Conservation (phyloP, 2,329 filamentous ascomycete species). For the Trichoderma brevicompactum region DNA sequence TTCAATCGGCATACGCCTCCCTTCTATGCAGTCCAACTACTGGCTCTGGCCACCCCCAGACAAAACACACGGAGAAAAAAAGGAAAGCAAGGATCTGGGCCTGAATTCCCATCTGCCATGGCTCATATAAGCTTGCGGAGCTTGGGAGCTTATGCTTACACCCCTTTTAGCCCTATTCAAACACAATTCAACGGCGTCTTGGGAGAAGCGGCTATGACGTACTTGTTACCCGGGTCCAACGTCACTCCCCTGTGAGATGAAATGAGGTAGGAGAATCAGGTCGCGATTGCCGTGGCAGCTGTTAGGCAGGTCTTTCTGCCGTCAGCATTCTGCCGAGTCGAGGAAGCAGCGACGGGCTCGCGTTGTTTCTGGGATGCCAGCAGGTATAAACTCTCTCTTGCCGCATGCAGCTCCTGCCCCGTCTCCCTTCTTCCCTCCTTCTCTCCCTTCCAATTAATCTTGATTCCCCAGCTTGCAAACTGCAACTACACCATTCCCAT, state of each 20-base stretch:
- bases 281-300: not conserved
- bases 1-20: constrained; percentile 18
- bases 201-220: constrained; percentile 39
- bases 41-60: not conserved
- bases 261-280: not conserved
- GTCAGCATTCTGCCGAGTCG: not conserved
- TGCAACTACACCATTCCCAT: not conserved
- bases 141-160: not conserved
- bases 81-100: no score
- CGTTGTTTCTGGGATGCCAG: not conserved
- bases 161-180: not conserved
- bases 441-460: constrained; percentile 15
- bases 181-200: constrained; percentile 1
- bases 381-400: constrained; percentile 13
- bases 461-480: constrained; percentile 12
- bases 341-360: constrained; percentile 3
- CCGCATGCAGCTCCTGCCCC: constrained; percentile 5
- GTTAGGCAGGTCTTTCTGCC: no score
- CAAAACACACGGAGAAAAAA: not conserved
- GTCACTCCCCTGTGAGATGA: constrained; percentile 38
- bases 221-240: constrained; percentile 41
- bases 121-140: no score
- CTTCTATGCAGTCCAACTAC: not conserved
- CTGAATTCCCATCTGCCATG: not conserved
- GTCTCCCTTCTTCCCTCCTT: constrained; percentile 15